phyloP scores from a whole-genome alignment of 2,329 filamentous ascomycete genomes.

The Ophiostoma sp. region DNA sequence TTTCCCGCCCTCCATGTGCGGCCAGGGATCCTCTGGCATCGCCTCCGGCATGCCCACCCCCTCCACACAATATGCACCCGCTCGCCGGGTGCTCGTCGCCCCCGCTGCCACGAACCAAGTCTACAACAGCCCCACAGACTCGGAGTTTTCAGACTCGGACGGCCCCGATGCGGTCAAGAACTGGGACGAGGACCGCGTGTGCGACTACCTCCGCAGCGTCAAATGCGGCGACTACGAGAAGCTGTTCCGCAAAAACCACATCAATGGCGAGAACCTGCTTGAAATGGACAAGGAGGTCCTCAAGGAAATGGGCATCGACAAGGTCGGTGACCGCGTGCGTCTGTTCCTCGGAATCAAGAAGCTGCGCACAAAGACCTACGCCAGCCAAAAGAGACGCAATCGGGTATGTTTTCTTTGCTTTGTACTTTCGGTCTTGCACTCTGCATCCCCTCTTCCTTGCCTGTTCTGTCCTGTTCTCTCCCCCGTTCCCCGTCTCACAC shows the following conservation, averaged over 20 bases:
- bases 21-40: slow-evolving; percentile 38
- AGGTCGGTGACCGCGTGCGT: slow-evolving; percentile 91
- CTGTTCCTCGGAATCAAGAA: slow-evolving; percentile 83
- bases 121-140: slow-evolving; percentile 81
- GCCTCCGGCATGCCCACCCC: slow-evolving; percentile 38
- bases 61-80: slow-evolving; percentile 43
- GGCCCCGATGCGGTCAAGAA: slow-evolving; percentile 68
- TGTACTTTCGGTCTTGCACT: slow-evolving; percentile 17
- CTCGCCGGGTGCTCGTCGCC: slow-evolving; percentile 48
- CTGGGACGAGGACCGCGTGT: slow-evolving; percentile 89
- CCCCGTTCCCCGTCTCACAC: slow-evolving; percentile 19
- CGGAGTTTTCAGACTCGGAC: slow-evolving; percentile 82
- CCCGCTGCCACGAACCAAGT: slow-evolving; percentile 45
- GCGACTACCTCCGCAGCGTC: slow-evolving; percentile 83
- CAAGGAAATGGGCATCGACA: slow-evolving; percentile 97
- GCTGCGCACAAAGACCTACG: slow-evolving; percentile 67
- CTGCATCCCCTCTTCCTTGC: background rate
- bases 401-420: slow-evolving; percentile 48
- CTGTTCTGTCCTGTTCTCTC: background rate
- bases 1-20: slow-evolving; percentile 54
- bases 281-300: slow-evolving; percentile 96
- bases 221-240: slow-evolving; percentile 92
- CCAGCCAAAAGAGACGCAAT: slow-evolving; percentile 76
- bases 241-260: slow-evolving; percentile 79
- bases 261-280: slow-evolving; percentile 92